Evolutionary conservation across 495 filamentous ascomycete genomes (phyloP).

Genomic region (Lasiosphaeria ovina): DNA sequence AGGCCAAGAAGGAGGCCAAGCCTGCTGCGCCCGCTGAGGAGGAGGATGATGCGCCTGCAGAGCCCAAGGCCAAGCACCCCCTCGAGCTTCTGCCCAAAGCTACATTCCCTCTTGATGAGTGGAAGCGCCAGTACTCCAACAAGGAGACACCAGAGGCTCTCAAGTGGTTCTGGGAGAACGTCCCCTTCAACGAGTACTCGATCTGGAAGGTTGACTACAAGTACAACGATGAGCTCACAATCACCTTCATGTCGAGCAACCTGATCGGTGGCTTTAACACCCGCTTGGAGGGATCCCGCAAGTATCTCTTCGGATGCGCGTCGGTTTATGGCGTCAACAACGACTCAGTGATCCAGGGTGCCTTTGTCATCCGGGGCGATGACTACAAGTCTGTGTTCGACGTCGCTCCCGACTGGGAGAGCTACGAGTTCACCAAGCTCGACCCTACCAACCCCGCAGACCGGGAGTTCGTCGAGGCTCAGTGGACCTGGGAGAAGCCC

Average conservation of each 20-base stretch:
- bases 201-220: conserved; percentile 92
- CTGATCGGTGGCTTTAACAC: conserved; percentile 95
- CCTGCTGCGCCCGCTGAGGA: conserved; percentile 62
- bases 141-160: conserved; percentile 81
- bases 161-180: conserved; percentile 98
- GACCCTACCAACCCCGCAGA: conserved; percentile 81
- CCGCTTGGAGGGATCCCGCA: conserved; percentile 95
- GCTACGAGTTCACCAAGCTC: conserved; percentile 93
- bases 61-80: conserved; percentile 94
- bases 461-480: conserved; percentile 76
- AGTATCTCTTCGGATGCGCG: conserved; percentile 93
- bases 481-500: conserved; percentile 86
- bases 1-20: conserved; percentile 56
- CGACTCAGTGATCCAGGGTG: conserved; percentile 84
- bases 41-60: conserved; percentile 66
- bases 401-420: conserved; percentile 95
- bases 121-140: conserved; percentile 99
- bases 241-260: conserved; percentile 98
- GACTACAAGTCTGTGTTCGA: conserved; percentile 84
- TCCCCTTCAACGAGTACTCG: conserved; percentile 89
- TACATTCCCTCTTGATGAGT: conserved; percentile 84
- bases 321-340: conserved; percentile 86
- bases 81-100: conserved; percentile 81
- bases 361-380: conserved; percentile 91
- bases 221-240: conserved; percentile 96